Evolutionary conservation across 192 early-diverging fungal genomes (phyloP), one percentile per base, ranked within the genome.

Genomic region (Coemansia sp.): DNA sequence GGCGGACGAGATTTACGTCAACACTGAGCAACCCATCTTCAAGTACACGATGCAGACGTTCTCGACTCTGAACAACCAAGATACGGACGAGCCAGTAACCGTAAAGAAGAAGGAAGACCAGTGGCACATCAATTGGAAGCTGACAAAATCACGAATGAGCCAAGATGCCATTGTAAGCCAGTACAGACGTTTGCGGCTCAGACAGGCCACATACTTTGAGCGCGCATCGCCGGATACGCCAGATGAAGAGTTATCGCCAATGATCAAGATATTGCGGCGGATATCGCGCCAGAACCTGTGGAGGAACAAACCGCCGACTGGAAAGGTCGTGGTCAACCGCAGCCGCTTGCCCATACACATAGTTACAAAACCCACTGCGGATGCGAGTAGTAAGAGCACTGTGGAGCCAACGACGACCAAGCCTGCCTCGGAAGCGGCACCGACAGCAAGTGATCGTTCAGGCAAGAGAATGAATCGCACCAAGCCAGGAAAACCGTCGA

Each of bases 131-230:
- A 82, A 82, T 60, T 77, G 72, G 69, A 58, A 48, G 31, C 63
- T 82, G 58, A 71, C 69, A 48, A 74, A 73, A 51, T 64, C 69
- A 19, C 67, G 58, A 9, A 19, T 29, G 4, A 7, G 41, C 8
- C 73, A 67, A n/a, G 64, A 69, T 12, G 60, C 45, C 0, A 55
- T 67, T 3, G 64, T 31, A 5, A 14, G 8, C 1, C 39, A 50
- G 37, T 83, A 83, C 67, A 23, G 67, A 19, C 39, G 42, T 2
- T 41, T 83, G 66, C 72, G 80, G 17, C 32, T 72, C 44, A 63
- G 64, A 14, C 80, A 83, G 39, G 70, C 79, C 10, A 82, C 79
- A 1, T 82, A 70, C 64, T 82, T 82, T 76, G 79, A 82, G 69
- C 79, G 79, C 14, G 62, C 70, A 29, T 55, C 79, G 51, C 66